Conservation (phyloP, 2,329 filamentous ascomycete species). For the Aspergillus ochraceus region DNA sequence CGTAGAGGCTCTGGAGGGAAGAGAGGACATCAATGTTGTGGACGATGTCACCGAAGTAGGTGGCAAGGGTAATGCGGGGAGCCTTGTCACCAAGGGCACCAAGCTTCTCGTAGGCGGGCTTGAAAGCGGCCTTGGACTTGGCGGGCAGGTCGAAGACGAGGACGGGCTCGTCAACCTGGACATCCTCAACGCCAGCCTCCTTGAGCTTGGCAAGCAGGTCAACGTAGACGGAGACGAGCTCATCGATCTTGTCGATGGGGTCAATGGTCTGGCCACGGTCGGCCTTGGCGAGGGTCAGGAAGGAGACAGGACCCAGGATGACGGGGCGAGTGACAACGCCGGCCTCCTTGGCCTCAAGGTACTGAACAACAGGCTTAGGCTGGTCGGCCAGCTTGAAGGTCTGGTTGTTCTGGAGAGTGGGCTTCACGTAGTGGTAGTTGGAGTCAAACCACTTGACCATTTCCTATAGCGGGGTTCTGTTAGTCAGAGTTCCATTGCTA, state of each 20-base stretch:
- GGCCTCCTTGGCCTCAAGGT: slow-evolving; percentile 96
- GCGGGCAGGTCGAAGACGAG: slow-evolving; percentile 90
- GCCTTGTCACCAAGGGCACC: slow-evolving; percentile 69
- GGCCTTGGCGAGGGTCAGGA: slow-evolving; percentile 96
- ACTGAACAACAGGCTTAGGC: slow-evolving; percentile 93
- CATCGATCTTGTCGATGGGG: slow-evolving; percentile 89
- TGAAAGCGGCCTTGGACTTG: slow-evolving; percentile 95
- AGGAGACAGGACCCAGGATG: slow-evolving; percentile 92
- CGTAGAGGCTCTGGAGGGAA: slow-evolving; percentile 70
- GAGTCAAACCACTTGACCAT: slow-evolving; percentile 99
- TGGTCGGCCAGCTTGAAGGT: slow-evolving; percentile 82
- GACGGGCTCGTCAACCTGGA: slow-evolving; percentile 97
- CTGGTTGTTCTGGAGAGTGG: slow-evolving; percentile 95
- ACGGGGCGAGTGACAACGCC: slow-evolving; percentile 92
- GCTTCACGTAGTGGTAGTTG: slow-evolving; percentile 99
- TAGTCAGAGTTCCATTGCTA: slow-evolving; percentile 18
- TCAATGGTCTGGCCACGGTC: slow-evolving; percentile 91
- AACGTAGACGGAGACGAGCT: slow-evolving; percentile 91
- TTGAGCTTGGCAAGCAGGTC: slow-evolving; percentile 92
- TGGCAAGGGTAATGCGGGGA: slow-evolving; percentile 86
- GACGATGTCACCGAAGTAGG: slow-evolving; percentile 98
- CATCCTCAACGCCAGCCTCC: slow-evolving; percentile 89
- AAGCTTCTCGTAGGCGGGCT: slow-evolving; percentile 93
- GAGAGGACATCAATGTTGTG: slow-evolving; percentile 95
- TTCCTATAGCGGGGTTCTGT: slow-evolving; percentile 55